Conservation (phyloP, 1,139 yeast genomes). For the Sugiyamaella grinbergsii region DNA sequence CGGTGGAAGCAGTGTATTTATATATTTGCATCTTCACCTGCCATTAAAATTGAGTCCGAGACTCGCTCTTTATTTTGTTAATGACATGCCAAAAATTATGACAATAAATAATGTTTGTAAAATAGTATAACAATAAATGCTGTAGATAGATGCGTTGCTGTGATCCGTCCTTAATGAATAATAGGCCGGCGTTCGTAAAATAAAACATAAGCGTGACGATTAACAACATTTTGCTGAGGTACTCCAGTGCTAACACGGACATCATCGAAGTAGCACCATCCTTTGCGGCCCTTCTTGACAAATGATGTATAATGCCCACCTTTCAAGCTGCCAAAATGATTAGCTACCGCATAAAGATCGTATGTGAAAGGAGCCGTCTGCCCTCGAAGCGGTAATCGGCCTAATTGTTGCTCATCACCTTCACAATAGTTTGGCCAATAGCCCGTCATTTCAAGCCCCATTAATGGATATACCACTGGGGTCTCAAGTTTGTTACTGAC, state of each 20-base stretch:
- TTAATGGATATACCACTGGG: conserved; percentile 60
- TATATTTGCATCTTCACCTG: background rate
- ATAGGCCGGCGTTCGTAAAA: conserved; percentile 47
- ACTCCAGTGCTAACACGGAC: conserved; percentile 54
- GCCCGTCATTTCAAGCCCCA: conserved; percentile 63
- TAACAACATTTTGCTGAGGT: conserved; percentile 48
- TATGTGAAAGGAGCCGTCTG: conserved; percentile 82
- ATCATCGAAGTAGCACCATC: conserved; percentile 82
- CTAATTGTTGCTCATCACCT: conserved; percentile 44
- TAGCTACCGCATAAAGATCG: conserved; percentile 81
- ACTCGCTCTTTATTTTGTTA: background rate
- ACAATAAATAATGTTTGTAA: conserved; percentile 9
- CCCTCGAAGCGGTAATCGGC: conserved; percentile 65
- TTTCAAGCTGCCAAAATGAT: conserved; percentile 76
- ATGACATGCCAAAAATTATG: background rate
- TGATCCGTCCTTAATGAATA: conserved; percentile 5
- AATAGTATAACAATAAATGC: conserved; percentile 14
- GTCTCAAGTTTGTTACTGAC: conserved; percentile 58
- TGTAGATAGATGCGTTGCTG: background rate
- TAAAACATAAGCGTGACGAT: conserved; percentile 72
- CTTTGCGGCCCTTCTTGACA: conserved; percentile 62
- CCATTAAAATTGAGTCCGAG: background rate
- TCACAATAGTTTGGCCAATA: conserved; percentile 65
- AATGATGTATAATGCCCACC: conserved; percentile 94
- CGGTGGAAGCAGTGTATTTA: background rate